These are phyloP conservation scores for Aspergillus caelatus DNA, from an alignment of 2,329 filamentous ascomycete genomes.

Conservation along the genomic window DNA sequence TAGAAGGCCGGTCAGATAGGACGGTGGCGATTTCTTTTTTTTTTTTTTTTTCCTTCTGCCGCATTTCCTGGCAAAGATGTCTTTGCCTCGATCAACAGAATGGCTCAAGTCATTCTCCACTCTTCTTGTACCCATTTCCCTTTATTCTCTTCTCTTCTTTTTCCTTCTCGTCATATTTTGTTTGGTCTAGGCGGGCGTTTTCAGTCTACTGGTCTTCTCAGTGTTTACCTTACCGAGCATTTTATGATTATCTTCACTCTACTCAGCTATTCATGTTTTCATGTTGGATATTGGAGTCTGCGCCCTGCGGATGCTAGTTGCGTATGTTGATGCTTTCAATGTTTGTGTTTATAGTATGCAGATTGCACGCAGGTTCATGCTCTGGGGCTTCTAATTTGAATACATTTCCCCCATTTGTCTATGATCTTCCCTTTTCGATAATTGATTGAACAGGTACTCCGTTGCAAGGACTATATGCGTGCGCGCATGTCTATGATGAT, in stretches of 20 bases:
- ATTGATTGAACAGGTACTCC: neutral
- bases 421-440: neutral
- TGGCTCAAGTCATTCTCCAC: too few relatives aligned
- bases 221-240: neutral
- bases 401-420: conserved; percentile 3
- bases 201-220: conserved; percentile 1
- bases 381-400: conserved; percentile 18
- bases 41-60: too few relatives aligned
- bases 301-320: conserved; percentile 7
- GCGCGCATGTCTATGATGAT: neutral
- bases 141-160: too few relatives aligned
- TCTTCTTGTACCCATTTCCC: too few relatives aligned
- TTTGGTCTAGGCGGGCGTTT: conserved; percentile 11
- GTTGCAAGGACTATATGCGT: neutral
- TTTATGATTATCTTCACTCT: neutral
- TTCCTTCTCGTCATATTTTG: neutral
- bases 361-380: conserved; percentile 11
- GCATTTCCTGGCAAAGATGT: too few relatives aligned
- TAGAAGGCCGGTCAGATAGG: conserved; percentile 24
- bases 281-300: neutral
- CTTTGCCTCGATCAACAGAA: too few relatives aligned
- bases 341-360: conserved; percentile 18
- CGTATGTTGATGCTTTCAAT: conserved; percentile 12
- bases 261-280: neutral
- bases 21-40: conserved; percentile 8